Evolutionary conservation across 169 alveolate species (phyloP).

Genomic region (Plasmodium vinckei): DNA sequence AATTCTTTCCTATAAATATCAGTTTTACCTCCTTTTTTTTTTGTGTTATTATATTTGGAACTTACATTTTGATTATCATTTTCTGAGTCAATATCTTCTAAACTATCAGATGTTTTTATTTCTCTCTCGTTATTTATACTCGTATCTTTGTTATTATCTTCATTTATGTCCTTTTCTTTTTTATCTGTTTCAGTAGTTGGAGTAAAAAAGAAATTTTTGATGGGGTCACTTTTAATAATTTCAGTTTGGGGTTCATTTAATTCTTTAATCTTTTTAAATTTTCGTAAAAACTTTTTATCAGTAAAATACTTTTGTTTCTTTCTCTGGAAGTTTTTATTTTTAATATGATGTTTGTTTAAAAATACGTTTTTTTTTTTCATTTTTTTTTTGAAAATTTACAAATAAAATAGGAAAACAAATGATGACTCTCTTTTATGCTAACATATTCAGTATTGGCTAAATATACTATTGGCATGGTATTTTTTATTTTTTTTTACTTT

Average conservation of each 20-base stretch:
- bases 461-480: no score
- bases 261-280: slow-evolving; percentile 33
- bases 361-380: slow-evolving; percentile 21
- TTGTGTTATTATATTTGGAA: not conserved
- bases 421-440: no score
- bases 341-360: slow-evolving; percentile 26
- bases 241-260: slow-evolving; percentile 13
- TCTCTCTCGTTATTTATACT: not conserved
- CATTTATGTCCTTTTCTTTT: not conserved
- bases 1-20: slow-evolving; percentile 15
- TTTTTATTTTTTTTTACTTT: no score
- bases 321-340: slow-evolving; percentile 40
- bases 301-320: slow-evolving; percentile 54
- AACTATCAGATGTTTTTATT: no score
- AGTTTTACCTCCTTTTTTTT: not conserved
- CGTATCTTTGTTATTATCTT: not conserved
- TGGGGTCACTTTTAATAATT: slow-evolving; percentile 35
- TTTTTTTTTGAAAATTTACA: not conserved
- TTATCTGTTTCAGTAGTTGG: slow-evolving; percentile 8
- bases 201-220: slow-evolving; percentile 56
- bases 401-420: not conserved
- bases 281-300: slow-evolving; percentile 65
- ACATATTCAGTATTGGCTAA: no score
- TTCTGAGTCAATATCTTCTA: not conserved
- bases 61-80: not conserved